These are phyloP conservation scores for Tetrapisispora nanseiensis DNA, from an alignment of 805 yeast species.

Conservation along the genomic window DNA sequence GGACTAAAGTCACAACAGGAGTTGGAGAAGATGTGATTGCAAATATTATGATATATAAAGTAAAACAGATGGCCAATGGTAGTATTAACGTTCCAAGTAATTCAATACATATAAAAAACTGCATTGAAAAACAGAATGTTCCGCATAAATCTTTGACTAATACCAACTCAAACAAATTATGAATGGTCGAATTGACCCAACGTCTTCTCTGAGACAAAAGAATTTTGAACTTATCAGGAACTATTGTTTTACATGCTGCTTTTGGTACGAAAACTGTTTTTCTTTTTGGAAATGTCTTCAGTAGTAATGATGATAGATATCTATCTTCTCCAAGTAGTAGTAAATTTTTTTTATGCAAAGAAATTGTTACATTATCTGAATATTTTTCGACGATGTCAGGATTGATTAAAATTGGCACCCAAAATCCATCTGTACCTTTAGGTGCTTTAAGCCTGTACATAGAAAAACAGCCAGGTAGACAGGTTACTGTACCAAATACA, in stretches of 20 bases:
- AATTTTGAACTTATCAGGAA: conserved; percentile 70
- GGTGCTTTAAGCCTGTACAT: conserved; percentile 89
- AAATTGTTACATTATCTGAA: conserved; percentile 73
- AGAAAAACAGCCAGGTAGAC: conserved; percentile 92
- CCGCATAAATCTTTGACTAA: conserved; percentile 85
- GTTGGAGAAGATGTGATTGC: conserved; percentile 69
- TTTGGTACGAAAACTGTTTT: conserved; percentile 79
- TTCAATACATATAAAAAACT: conserved; percentile 76
- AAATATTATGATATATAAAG: conserved; percentile 63
- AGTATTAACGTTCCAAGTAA: conserved; percentile 78
- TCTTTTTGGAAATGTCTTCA: conserved; percentile 81
- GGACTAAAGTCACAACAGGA: conserved; percentile 63
- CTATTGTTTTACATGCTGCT: conserved; percentile 86
- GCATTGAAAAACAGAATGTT: conserved; percentile 91
- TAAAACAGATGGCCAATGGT: conserved; percentile 83
- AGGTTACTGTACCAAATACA: conserved; percentile 87
- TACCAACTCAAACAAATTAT: conserved; percentile 79
- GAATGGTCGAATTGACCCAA: conserved; percentile 94
- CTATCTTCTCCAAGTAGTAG: conserved; percentile 86
- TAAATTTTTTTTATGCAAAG: conserved; percentile 78
- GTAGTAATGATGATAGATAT: conserved; percentile 73
- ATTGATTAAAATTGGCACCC: conserved; percentile 91
- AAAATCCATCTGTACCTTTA: conserved; percentile 63
- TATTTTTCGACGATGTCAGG: conserved; percentile 90
- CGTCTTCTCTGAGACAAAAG: conserved; percentile 87